Evolutionary conservation across 202 grass and related monocot species (phyloP), one percentile per base, ranked within the genome.

Genomic region (Schoenoplectus tabernaemontani): DNA sequence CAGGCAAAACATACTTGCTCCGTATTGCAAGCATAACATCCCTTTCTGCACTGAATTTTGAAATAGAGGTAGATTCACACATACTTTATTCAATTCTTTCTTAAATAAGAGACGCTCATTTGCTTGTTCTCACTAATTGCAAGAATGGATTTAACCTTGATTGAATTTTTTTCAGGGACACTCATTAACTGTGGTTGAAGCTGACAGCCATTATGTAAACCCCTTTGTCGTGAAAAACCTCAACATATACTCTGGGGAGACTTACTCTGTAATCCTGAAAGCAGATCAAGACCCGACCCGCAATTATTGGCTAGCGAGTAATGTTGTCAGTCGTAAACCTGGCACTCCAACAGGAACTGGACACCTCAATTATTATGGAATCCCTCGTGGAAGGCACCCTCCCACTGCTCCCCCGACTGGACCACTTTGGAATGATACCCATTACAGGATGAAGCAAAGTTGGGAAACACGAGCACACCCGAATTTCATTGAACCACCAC

Each of bases 161-260:
- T 64, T 7, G 9, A 30, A 32, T 2, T 36, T 58, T 50, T 84
- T 75, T 34, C 86, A 96, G 93, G 93, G 93, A 2, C 93, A 97
- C 17, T 3, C 48, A 0, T 79, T 97, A 85, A 93, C 90, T 0
- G 90, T 97, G 10, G 93, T 97, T 6, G 93, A 97, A 83, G 88
- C 93, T 2, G 93, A 97, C 67, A 87, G 93, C 0, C 81, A 97
- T 85, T 97, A 97, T 46, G 93, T 97, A 57, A 81, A 91, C 66
- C 93, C 93, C 4, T 88, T 97, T 66, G 81, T 97, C 16, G 85
- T 97, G 19, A 89, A 89, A 72, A 91, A 91, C 82, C 90, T 97
- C 56, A 85, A 88, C 81, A 91, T 97, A 87, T 97, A 93, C 85
- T 97, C 93, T 0, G 93, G 93, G 2, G 90, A 97, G 87, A 97